phyloP scores from a whole-genome alignment of 1,284 basidiomycete genomes.

The Naganishia albida region DNA sequence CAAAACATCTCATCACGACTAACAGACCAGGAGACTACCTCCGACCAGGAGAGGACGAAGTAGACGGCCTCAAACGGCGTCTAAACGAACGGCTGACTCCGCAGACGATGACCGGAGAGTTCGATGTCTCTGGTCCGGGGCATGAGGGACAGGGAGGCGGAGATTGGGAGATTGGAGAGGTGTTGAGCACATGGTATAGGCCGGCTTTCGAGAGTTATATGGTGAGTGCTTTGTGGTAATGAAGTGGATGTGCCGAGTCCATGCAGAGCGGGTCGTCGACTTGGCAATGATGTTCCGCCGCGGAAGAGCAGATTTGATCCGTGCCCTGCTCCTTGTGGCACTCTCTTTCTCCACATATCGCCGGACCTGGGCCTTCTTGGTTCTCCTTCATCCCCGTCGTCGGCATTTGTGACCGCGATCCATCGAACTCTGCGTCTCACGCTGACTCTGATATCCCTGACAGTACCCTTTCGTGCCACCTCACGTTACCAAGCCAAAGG shows the following conservation, averaged over 20 bases:
- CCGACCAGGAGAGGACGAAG: constrained; percentile 90
- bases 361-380: background rate
- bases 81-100: constrained; percentile 81
- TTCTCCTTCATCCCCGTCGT: background rate
- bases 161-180: constrained; percentile 94
- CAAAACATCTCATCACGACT: background rate
- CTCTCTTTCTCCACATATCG: too few species aligned
- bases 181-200: constrained; percentile 93
- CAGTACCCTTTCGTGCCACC: constrained; percentile 97
- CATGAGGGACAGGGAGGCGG: constrained; percentile 23
- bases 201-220: constrained; percentile 98
- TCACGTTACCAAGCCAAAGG: constrained; percentile 95
- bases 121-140: constrained; percentile 10
- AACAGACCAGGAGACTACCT: constrained; percentile 94
- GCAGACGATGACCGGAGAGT: constrained; percentile 21
- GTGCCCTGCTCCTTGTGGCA: too few species aligned
- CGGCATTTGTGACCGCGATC: too few species aligned
- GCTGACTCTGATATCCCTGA: background rate
- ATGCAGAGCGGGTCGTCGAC: too few species aligned
- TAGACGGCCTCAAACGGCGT: constrained; percentile 80
- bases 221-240: constrained; percentile 60
- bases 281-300: too few species aligned
- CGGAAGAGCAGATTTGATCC: too few species aligned
- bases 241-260: background rate
- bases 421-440: too few species aligned